Conservation (phyloP, 1,139 yeast genomes). For the Yamadazyma sp. region DNA sequence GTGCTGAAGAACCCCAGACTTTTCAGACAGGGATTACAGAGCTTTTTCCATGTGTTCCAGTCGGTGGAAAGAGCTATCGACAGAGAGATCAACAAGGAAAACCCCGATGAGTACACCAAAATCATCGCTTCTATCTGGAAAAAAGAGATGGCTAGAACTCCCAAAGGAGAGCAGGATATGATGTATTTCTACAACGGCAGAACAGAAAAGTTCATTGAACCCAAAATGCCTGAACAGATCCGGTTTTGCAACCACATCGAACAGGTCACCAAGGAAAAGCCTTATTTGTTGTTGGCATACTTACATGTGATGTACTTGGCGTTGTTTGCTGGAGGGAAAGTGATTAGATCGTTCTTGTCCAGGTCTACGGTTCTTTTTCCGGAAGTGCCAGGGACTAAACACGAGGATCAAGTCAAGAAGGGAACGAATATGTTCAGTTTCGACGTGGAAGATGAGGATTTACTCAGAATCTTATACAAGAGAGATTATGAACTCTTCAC, state of each 20-base stretch:
- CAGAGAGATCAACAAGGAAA: conserved; percentile 42
- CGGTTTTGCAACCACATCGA: conserved; percentile 63
- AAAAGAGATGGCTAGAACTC: conserved; percentile 68
- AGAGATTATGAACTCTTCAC: conserved; percentile 77
- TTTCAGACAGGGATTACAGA: conserved; percentile 78
- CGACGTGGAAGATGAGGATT: conserved; percentile 68
- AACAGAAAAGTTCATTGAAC: conserved; percentile 53
- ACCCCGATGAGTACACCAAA: conserved; percentile 34
- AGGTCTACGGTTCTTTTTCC: conserved; percentile 76
- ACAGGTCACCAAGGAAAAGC: conserved; percentile 55
- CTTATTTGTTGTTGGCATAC: conserved; percentile 75
- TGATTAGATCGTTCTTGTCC: conserved; percentile 66
- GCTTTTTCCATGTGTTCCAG: conserved; percentile 73
- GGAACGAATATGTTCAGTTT: conserved; percentile 77
- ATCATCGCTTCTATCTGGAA: conserved; percentile 60
- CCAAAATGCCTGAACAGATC: conserved; percentile 62
- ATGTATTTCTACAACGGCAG: conserved; percentile 62
- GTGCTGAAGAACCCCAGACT: conserved; percentile 75
- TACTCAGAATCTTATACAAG: conserved; percentile 65
- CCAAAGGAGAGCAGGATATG: conserved; percentile 59
- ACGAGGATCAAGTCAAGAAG: conserved; percentile 56
- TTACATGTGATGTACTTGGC: conserved; percentile 86
- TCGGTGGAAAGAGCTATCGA: conserved; percentile 61
- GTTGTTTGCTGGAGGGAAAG: conserved; percentile 81
- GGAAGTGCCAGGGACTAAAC: conserved; percentile 60